Conservation (phyloP, 257 asterid species). For the Hygrophila difformis region DNA sequence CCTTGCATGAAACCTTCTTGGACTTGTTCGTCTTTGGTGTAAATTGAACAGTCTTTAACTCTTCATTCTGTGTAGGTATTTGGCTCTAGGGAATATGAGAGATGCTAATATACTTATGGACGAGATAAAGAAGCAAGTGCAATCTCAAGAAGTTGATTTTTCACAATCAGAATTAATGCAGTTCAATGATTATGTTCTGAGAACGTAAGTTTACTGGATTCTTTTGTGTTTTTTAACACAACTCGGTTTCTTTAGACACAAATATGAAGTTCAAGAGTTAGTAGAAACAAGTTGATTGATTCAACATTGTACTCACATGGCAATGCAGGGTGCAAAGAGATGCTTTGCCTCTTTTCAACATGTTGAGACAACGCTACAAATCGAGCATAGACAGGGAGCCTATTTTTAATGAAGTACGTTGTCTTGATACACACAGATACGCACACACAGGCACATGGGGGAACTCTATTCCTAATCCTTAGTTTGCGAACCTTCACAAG, state of each 20-base stretch:
- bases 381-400: constrained; percentile 64
- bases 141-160: constrained; percentile 40
- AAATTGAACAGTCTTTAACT: background rate
- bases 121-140: constrained; percentile 66
- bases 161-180: constrained; percentile 77
- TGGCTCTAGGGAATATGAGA: constrained; percentile 83
- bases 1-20: constrained; percentile 9
- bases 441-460: too few relatives aligned
- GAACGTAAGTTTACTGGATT: too few relatives aligned
- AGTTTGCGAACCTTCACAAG: background rate
- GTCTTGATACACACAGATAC: too few relatives aligned
- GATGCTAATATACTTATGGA: constrained; percentile 86
- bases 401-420: constrained; percentile 54
- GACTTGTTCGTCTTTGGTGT: constrained; percentile 1
- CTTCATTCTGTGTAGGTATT: constrained; percentile 39
- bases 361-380: constrained; percentile 70
- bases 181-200: constrained; percentile 62
- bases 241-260: background rate
- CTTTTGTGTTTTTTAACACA: constrained; percentile 1
- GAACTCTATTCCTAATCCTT: constrained; percentile 6
- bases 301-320: constrained; percentile 13
- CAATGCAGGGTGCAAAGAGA: constrained; percentile 83
- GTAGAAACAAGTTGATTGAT: background rate
- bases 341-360: constrained; percentile 83
- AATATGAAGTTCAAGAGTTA: background rate